phyloP scores from a whole-genome alignment of 1,284 basidiomycete genomes.

The Golubevia pallescens region DNA sequence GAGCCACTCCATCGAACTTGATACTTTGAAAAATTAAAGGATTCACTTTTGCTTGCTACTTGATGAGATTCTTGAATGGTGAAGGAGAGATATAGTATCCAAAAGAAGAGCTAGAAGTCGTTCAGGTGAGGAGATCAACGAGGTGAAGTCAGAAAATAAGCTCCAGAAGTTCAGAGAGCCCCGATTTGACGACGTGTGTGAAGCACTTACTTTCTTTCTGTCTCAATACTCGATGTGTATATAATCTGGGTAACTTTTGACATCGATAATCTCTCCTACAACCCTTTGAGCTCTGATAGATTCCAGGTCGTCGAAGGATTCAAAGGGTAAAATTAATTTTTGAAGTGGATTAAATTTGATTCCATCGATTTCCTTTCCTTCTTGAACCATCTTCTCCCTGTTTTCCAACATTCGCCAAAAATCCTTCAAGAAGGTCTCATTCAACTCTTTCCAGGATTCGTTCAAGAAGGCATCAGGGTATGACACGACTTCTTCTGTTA shows the following conservation, averaged over 20 bases:
- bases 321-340: slow-evolving; percentile 21
- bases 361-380: slow-evolving; percentile 30
- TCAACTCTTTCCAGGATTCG: no score
- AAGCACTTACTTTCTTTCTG: not conserved
- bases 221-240: not conserved
- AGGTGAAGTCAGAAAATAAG: no score
- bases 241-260: slow-evolving; percentile 13
- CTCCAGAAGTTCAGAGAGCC: slow-evolving; percentile 25
- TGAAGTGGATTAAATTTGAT: slow-evolving; percentile 32
- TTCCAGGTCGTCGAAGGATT: slow-evolving; percentile 21
- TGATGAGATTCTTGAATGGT: no score
- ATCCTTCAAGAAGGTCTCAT: no score
- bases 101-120: no score
- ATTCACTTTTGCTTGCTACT: no score
- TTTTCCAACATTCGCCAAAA: slow-evolving; percentile 39
- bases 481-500: no score
- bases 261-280: slow-evolving; percentile 22
- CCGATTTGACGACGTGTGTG: slow-evolving; percentile 8
- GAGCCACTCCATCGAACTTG: no score
- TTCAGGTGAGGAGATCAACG: no score
- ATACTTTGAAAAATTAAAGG: no score
- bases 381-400: slow-evolving; percentile 24
- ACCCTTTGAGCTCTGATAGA: slow-evolving; percentile 20
- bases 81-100: no score
- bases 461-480: no score